Base-by-base conservation (phyloP, 495 filamentous ascomycete genomes). In the Penicillium maclennaniae region DNA sequence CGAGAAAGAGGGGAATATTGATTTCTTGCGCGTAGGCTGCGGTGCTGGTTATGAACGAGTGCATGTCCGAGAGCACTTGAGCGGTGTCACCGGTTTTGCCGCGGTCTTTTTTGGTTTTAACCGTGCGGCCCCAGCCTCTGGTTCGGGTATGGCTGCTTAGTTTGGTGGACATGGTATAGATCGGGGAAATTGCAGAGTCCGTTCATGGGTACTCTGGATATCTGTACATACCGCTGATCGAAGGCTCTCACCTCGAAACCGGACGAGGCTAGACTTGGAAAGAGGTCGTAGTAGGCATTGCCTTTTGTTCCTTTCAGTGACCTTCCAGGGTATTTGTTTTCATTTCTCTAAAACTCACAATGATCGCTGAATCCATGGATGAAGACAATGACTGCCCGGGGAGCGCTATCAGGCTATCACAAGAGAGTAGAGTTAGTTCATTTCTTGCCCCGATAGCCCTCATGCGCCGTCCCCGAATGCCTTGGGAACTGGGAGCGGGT, bases 331-430 rank as follows among this genome's bases (percentile, higher is more conserved):
- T 17, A n/a, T 7, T 10, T 10, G 10, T 10, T 10, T 10, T 38
- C 26, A 12, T 34, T 28, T 2, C 3, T 1, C 21, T 6, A 16
- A 19, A 36, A 77, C 60, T 53, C 31, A 62, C 60, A 56, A 63
- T 96, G 91, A 71, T 96, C 92, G 58, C 82, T 87, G 78, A 89
- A 96, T 56, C 91, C 91, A 70, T 96, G 92, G 53, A 96, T 67
- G 64, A 92, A 84, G 53, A 91, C 77, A 17, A 93, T 57, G 25
- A 85, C 84, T 14, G 92, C 90, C 51, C 79, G 78, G 10, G 76
- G 68, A 3, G 74, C 60, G 36, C 66, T 71, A 15, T 68, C 60
- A 31, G 84, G 79, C 83, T 84, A 31, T 51, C 3, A 12, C 14
- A 34, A 12, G 14, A 34, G 31, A 34, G 23, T 34, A 34, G 14